These are phyloP conservation scores for Colletotrichum musicola DNA, from an alignment of 2,329 filamentous ascomycete species.

Conservation along the genomic window DNA sequence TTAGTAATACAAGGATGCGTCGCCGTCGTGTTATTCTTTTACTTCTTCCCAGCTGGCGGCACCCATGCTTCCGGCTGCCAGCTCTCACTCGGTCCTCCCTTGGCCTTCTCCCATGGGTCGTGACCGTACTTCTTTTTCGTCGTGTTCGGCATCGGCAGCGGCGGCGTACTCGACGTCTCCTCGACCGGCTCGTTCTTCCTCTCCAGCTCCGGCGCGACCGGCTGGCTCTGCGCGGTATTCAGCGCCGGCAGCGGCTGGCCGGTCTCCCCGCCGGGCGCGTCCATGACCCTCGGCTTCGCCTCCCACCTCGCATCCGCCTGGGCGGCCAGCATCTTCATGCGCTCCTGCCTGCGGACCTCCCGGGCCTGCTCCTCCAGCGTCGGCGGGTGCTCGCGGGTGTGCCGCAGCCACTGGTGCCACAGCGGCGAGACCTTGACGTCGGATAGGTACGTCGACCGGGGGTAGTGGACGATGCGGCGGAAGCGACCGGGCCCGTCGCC, in stretches of 20 bases:
- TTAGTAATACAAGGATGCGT: slow-evolving; percentile 24
- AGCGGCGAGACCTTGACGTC: slow-evolving; percentile 69
- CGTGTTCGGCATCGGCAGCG: slow-evolving; percentile 13
- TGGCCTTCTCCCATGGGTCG: slow-evolving; percentile 71
- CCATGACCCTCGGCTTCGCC: slow-evolving; percentile 66
- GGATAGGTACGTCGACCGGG: slow-evolving; percentile 64
- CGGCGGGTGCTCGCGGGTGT: slow-evolving; percentile 68
- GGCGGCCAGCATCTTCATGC: slow-evolving; percentile 68
- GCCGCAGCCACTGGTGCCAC: slow-evolving; percentile 78
- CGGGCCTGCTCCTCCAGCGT: slow-evolving; percentile 67
- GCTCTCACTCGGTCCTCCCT: slow-evolving; percentile 66
- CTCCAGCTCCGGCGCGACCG: slow-evolving; percentile 35
- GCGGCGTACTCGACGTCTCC: slow-evolving; percentile 6
- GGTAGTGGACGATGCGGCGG: slow-evolving; percentile 74
- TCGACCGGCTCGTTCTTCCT: slow-evolving; percentile 10
- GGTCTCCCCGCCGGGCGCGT: slow-evolving; percentile 48
- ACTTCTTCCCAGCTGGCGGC: slow-evolving; percentile 56
- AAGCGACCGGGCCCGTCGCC: slow-evolving; percentile 57
- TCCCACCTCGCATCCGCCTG: slow-evolving; percentile 75
- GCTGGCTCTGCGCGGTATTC: slow-evolving; percentile 39
- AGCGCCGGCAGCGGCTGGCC: slow-evolving; percentile 47
- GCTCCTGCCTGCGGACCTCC: slow-evolving; percentile 65
- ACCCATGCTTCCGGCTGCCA: slow-evolving; percentile 77
- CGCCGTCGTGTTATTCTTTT: slow-evolving; percentile 1
- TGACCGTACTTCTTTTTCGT: slow-evolving; percentile 41